These are phyloP conservation scores for Vigna radiata DNA, from an alignment of 306 rosid genomes.

Conservation along the genomic window DNA sequence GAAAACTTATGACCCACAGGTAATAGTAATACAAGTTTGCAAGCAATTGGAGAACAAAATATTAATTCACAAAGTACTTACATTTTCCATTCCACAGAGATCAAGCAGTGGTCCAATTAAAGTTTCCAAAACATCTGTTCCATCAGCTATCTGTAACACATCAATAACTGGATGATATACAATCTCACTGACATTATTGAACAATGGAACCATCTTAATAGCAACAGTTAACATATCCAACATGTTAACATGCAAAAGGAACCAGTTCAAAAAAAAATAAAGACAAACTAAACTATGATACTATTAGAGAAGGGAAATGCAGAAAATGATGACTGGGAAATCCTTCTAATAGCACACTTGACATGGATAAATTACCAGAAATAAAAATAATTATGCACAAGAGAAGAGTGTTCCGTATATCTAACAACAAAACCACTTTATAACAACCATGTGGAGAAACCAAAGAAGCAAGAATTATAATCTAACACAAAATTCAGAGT, in stretches of 20 bases:
- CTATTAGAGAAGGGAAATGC: conserved; percentile 17
- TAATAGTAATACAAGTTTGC: conserved; percentile 19
- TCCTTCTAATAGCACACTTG: neutral
- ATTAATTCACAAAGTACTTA: conserved; percentile 55
- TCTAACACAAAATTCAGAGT: neutral
- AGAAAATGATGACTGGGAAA: conserved; percentile 2
- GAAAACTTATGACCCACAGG: conserved; percentile 23
- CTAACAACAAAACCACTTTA: neutral
- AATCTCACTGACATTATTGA: conserved; percentile 36
- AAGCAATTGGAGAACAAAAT: conserved; percentile 34
- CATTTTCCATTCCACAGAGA: conserved; percentile 75
- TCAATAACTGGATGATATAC: conserved; percentile 39
- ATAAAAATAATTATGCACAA: neutral
- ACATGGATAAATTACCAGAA: conserved; percentile 15
- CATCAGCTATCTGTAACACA: conserved; percentile 71
- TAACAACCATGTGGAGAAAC: conserved; percentile 5
- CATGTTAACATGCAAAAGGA: conserved; percentile 25
- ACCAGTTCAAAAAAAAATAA: neutral
- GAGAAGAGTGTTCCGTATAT: neutral
- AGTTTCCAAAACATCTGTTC: conserved; percentile 65
- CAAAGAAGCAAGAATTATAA: neutral
- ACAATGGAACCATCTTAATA: conserved; percentile 31
- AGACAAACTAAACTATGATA: neutral
- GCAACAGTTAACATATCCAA: conserved; percentile 27
- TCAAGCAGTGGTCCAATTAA: conserved; percentile 75